Conservation (phyloP, 2,329 filamentous ascomycete species). For the Aspergillus quadricinctus region DNA sequence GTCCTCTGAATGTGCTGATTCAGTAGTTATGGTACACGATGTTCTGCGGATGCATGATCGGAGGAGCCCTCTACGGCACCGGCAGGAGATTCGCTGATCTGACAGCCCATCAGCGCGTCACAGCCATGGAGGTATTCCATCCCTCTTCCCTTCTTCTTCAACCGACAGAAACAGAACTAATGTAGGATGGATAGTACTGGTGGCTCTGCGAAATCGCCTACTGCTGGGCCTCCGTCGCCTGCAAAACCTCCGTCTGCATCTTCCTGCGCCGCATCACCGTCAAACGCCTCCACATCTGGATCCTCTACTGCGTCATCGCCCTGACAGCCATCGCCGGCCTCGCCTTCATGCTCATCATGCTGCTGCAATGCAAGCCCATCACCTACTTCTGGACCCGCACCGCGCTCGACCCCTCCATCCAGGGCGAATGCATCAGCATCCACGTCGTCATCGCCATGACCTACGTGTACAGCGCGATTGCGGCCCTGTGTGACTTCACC, state of each 20-base stretch:
- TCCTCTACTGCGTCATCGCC: conserved; percentile 44
- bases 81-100: conserved; percentile 19
- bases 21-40: conserved; percentile 23
- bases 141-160: too few species aligned
- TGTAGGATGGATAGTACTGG: conserved; percentile 39
- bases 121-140: conserved; percentile 22
- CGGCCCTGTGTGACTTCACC: conserved; percentile 47
- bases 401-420: conserved; percentile 20
- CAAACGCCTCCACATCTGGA: conserved; percentile 43
- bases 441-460: conserved; percentile 31
- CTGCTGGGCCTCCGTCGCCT: conserved; percentile 42
- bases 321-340: conserved; percentile 43
- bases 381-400: conserved; percentile 46
- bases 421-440: conserved; percentile 41
- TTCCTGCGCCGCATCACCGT: conserved; percentile 51
- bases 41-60: conserved; percentile 29
- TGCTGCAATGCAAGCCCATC: conserved; percentile 52
- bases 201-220: conserved; percentile 53
- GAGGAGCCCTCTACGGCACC: conserved; percentile 27
- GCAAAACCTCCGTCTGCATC: conserved; percentile 50
- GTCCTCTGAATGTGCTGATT: too few species aligned
- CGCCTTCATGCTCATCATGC: conserved; percentile 49
- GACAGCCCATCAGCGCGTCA: conserved; percentile 13
- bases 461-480: conserved; percentile 31
- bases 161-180: too few species aligned